These are phyloP conservation scores for Hymenoscyphus scutula DNA, from an alignment of 2,329 filamentous ascomycete genomes.

Conservation along the genomic window DNA sequence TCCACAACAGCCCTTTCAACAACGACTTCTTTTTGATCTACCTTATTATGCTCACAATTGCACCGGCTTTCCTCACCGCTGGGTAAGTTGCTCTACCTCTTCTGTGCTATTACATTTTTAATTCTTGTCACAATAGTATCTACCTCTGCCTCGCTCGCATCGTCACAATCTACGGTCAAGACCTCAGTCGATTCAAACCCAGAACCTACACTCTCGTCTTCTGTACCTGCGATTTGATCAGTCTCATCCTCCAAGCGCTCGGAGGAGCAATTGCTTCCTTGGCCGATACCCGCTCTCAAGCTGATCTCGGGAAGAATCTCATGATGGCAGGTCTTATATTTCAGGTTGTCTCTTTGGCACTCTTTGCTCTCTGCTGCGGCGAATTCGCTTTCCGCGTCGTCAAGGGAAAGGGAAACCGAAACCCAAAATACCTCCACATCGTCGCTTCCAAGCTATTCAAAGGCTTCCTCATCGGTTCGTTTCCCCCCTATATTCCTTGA, in stretches of 20 bases:
- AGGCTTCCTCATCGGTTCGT: slow-evolving; percentile 49
- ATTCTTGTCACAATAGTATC: slow-evolving; percentile 37
- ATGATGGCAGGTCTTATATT: slow-evolving; percentile 42
- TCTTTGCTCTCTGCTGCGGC: slow-evolving; percentile 29
- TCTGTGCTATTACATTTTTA: background rate
- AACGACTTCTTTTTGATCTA: slow-evolving; percentile 54
- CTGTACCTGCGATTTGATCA: slow-evolving; percentile 53
- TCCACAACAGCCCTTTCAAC: slow-evolving; percentile 55
- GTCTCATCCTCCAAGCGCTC: slow-evolving; percentile 56
- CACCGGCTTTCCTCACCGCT: slow-evolving; percentile 54
- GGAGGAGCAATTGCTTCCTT: slow-evolving; percentile 56
- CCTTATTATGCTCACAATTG: slow-evolving; percentile 50
- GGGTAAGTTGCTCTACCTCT: slow-evolving; percentile 31
- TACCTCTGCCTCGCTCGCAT: slow-evolving; percentile 59
- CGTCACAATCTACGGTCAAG: slow-evolving; percentile 52
- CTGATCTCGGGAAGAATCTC: slow-evolving; percentile 33
- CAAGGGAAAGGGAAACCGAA: slow-evolving; percentile 19
- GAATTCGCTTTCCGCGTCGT: slow-evolving; percentile 24
- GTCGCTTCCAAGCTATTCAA: slow-evolving; percentile 27
- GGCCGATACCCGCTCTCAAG: slow-evolving; percentile 34
- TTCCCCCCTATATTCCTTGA: background rate
- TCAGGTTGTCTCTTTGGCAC: slow-evolving; percentile 38
- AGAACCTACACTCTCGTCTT: slow-evolving; percentile 49
- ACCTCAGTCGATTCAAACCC: slow-evolving; percentile 47
- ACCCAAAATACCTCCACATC: slow-evolving; percentile 22